Conservation (phyloP, 2,329 filamentous ascomycete genomes). For the Trematosphaeria pertusa region DNA sequence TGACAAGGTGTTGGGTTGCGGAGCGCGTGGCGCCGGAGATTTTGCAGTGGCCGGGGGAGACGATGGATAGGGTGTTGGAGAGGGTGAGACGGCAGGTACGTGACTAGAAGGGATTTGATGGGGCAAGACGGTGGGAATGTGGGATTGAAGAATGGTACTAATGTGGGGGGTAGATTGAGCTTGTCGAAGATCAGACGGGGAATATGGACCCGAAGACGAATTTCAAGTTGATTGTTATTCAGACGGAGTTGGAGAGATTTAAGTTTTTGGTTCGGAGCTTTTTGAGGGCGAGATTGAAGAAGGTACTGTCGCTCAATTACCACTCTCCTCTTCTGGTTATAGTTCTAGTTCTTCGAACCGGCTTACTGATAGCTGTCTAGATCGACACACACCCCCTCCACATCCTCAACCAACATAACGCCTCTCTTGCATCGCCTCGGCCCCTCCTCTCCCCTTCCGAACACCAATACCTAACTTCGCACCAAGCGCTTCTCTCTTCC, state of each 20-base stretch:
- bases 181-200: constrained; percentile 69
- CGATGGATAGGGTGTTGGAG: constrained; percentile 83
- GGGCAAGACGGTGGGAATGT: background rate
- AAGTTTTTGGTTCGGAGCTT: constrained; percentile 89
- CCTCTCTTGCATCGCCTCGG: constrained; percentile 58
- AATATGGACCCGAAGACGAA: constrained; percentile 90
- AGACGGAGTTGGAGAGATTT: constrained; percentile 93
- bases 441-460: constrained; percentile 75
- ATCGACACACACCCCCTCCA: constrained; percentile 80
- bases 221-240: constrained; percentile 90
- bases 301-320: too few species aligned
- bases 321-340: background rate
- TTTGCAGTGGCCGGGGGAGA: constrained; percentile 75
- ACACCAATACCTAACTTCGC: constrained; percentile 79
- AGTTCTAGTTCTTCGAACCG: background rate
- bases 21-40: constrained; percentile 90
- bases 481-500: constrained; percentile 81
- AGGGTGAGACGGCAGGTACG: constrained; percentile 51
- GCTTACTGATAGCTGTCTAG: too few species aligned
- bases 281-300: constrained; percentile 82
- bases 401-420: constrained; percentile 63
- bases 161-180: constrained; percentile 52
- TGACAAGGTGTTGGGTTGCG: constrained; percentile 92
- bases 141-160: constrained; percentile 14
- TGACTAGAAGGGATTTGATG: constrained; percentile 1